Evolutionary conservation across 495 filamentous ascomycete genomes (phyloP).

Genomic region (Penicillium verhagenii): DNA sequence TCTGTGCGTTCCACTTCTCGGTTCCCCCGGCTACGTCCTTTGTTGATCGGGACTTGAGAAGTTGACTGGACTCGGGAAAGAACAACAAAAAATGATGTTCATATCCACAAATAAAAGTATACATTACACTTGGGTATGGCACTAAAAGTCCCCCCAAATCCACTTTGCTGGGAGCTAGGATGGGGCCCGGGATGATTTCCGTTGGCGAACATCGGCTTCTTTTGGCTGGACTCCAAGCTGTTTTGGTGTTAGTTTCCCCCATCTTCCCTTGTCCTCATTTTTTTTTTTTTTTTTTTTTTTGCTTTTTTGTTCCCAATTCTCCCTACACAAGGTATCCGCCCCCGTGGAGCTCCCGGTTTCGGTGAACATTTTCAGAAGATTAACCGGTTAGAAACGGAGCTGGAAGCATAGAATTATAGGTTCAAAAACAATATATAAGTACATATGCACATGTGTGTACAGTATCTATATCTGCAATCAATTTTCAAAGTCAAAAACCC

Average conservation of each 20-base stretch:
- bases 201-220: conserved; percentile 3
- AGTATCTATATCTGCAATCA: no score
- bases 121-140: no score
- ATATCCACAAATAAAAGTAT: no score
- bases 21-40: conserved; percentile 16
- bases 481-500: conserved; percentile 1
- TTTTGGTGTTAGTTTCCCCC: background rate
- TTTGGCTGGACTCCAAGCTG: background rate
- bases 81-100: background rate
- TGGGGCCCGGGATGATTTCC: conserved; percentile 9
- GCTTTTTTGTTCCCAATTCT: no score
- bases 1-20: background rate
- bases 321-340: no score
- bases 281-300: no score
- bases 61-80: no score
- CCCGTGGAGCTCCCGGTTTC: conserved; percentile 17
- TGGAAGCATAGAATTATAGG: background rate
- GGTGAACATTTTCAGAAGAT: conserved; percentile 27
- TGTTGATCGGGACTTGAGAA: no score
- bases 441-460: background rate
- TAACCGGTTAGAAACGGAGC: conserved; percentile 14
- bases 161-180: conserved; percentile 1
- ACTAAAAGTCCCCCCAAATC: no score
- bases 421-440: background rate
- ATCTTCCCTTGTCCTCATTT: background rate